Percentiles rank a stretch among this genome's conserved stretches.
Evolutionary conservation across 78 protist species (phyloP).

Genomic region (Speleostelium caveatum): DNA sequence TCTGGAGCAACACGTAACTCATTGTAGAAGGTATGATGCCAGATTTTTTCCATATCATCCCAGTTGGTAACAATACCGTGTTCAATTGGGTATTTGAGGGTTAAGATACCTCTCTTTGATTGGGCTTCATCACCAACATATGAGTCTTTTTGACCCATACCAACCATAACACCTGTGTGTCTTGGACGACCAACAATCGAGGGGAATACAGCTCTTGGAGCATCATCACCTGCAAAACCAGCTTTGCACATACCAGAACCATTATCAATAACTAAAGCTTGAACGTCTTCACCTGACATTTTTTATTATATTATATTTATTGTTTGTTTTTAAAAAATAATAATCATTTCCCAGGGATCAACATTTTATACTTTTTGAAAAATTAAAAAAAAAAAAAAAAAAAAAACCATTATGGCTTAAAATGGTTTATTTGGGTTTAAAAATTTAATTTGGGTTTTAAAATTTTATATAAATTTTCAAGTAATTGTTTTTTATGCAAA

Average conservation of each 20-base stretch:
- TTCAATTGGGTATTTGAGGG: constrained; percentile 90
- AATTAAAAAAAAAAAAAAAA: too few species aligned
- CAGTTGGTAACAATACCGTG: constrained; percentile 91
- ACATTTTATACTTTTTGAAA: too few species aligned
- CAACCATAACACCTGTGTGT: constrained; percentile 86
- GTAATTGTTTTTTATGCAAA: too few species aligned
- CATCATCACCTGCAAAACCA: constrained; percentile 92
- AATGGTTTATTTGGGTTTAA: too few species aligned
- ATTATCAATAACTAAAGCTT: constrained; percentile 88
- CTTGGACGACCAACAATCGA: constrained; percentile 91
- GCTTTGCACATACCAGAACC: constrained; percentile 87
- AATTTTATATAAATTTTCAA: too few species aligned
- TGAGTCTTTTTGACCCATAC: constrained; percentile 82
- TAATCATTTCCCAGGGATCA: too few species aligned
- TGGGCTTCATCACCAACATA: constrained; percentile 85
- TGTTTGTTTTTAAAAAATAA: too few species aligned
- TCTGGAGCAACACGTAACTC: too few species aligned
- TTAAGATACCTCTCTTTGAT: constrained; percentile 80
- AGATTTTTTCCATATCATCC: constrained; percentile 92
- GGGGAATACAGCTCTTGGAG: constrained; percentile 92
- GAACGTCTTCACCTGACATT: too few species aligned
- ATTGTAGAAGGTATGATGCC: constrained; percentile 92
- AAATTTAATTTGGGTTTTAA: too few species aligned
- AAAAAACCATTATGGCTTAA: too few species aligned
- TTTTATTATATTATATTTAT: too few species aligned